phyloP scores from a whole-genome alignment of 2,329 filamentous ascomycete species.

The Penicillium sp. region DNA sequence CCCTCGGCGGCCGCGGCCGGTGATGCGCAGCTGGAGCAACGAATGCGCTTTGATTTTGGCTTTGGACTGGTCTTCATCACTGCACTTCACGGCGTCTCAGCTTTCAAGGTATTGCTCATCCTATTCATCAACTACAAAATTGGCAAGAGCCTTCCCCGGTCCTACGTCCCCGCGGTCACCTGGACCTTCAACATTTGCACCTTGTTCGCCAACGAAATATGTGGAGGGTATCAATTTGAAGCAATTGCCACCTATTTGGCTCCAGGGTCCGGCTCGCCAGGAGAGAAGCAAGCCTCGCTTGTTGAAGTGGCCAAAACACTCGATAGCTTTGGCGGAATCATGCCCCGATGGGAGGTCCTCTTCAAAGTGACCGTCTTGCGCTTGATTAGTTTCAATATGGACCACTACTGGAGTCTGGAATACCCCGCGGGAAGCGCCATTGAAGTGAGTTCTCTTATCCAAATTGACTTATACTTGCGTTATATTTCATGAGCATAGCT shows the following conservation, averaged over 20 bases:
- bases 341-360: constrained; percentile 90
- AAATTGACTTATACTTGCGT: not conserved
- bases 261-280: constrained; percentile 30
- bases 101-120: constrained; percentile 78
- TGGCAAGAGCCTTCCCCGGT: constrained; percentile 69
- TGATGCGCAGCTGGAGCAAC: constrained; percentile 64
- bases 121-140: constrained; percentile 80
- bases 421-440: constrained; percentile 65
- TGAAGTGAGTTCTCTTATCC: constrained; percentile 65
- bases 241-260: constrained; percentile 59
- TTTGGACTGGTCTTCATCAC: constrained; percentile 80
- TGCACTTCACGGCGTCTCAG: constrained; percentile 81
- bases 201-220: constrained; percentile 88
- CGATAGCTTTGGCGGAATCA: constrained; percentile 79
- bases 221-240: constrained; percentile 72
- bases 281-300: constrained; percentile 47
- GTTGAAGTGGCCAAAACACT: constrained; percentile 69
- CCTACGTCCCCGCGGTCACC: constrained; percentile 71
- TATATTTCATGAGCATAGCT: constrained; percentile 1
- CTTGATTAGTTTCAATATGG: constrained; percentile 93
- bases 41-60: constrained; percentile 76
- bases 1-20: constrained; percentile 39
- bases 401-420: constrained; percentile 90
- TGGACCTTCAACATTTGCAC: constrained; percentile 88
- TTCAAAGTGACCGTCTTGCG: constrained; percentile 95